A percentile compares a stretch with the other conserved stretches of the same genome.
phyloP scores from a whole-genome alignment of 768 basidiomycete genomes.

The Amanita phalloides region DNA sequence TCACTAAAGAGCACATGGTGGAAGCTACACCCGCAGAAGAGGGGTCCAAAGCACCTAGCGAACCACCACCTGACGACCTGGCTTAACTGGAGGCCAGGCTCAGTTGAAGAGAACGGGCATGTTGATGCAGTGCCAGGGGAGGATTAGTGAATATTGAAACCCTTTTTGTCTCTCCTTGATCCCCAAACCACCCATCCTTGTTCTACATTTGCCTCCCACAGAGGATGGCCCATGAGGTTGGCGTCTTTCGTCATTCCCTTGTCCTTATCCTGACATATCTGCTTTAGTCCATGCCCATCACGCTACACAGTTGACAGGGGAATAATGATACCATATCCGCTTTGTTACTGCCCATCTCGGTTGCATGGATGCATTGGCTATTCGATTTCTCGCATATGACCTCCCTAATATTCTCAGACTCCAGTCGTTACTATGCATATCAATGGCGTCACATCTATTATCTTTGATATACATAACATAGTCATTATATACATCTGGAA shows the following conservation, averaged over 20 bases:
- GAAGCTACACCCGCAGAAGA: constrained; percentile 2
- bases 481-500: neutral
- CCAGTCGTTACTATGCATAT: neutral
- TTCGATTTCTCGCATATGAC: constrained; percentile 1
- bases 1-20: neutral
- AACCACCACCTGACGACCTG: neutral
- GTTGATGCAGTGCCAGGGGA: neutral
- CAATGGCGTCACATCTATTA: neutral
- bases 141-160: neutral
- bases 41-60: neutral
- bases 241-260: neutral
- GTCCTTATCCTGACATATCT: neutral
- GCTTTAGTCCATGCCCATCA: neutral
- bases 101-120: constrained; percentile 3
- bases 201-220: neutral
- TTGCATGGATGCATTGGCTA: neutral
- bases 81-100: neutral
- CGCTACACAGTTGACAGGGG: neutral
- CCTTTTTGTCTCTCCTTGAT: neutral
- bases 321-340: constrained; percentile 3
- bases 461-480: neutral
- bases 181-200: neutral
- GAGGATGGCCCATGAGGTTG: neutral
- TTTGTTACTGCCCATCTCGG: neutral
- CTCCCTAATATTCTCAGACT: constrained; percentile 2